These are phyloP conservation scores for Stramenopiles sp. DNA, from an alignment of 352 stramenopile species.

Conservation along the genomic window DNA sequence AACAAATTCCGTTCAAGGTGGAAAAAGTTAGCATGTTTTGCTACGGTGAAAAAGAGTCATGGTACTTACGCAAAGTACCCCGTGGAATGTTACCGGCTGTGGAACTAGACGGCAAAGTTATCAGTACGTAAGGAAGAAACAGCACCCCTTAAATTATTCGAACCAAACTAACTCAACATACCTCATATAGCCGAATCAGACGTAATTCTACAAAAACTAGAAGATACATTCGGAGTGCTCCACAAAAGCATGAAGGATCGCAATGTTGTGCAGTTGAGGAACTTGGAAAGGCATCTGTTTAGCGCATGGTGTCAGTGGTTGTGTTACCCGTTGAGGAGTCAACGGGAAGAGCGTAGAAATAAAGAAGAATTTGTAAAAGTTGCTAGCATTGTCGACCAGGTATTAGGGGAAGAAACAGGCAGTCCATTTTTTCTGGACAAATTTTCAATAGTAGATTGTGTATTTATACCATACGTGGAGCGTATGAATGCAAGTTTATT, in stretches of 20 bases:
- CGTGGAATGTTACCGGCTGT: slow-evolving; percentile 47
- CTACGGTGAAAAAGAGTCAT: slow-evolving; percentile 53
- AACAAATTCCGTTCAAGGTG: slow-evolving; percentile 46
- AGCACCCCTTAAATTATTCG: no score
- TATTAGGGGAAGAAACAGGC: slow-evolving; percentile 14
- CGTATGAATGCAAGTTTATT: slow-evolving; percentile 41
- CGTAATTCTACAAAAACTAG: slow-evolving; percentile 53
- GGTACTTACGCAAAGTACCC: slow-evolving; percentile 45
- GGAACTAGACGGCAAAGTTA: slow-evolving; percentile 42
- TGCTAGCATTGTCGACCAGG: slow-evolving; percentile 33
- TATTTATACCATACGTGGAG: slow-evolving; percentile 51
- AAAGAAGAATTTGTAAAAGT: no score
- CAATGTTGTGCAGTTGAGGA: slow-evolving; percentile 30
- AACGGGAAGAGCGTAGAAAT: no score
- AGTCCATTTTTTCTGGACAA: slow-evolving; percentile 41
- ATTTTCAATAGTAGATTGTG: slow-evolving; percentile 44
- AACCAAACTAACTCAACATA: no score
- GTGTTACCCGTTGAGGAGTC: no score
- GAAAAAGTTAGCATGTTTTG: slow-evolving; percentile 53
- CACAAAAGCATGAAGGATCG: slow-evolving; percentile 32
- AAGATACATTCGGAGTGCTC: slow-evolving; percentile 37
- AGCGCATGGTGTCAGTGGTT: slow-evolving; percentile 47
- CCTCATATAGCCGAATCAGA: slow-evolving; percentile 46
- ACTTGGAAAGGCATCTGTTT: slow-evolving; percentile 49
- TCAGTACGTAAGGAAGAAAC: no score